Evolutionary conservation across 306 rosid genomes (phyloP), one percentile per base, ranked within the genome.

Genomic region (Hylodesmum podocarpum): DNA sequence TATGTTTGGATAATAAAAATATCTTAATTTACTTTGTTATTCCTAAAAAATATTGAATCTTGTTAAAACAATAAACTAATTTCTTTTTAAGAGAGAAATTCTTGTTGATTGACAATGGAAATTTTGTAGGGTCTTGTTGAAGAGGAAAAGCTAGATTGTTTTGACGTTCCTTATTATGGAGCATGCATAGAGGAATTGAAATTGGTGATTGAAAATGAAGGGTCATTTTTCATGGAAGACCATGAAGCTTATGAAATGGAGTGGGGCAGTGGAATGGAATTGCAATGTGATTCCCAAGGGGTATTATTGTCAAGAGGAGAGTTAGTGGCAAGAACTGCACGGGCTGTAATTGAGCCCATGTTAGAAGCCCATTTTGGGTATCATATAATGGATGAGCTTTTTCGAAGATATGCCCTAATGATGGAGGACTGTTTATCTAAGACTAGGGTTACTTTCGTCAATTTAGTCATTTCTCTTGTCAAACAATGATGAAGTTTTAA

Each of bases 291-390:
- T 41, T n/a, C 76, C 16, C 18, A 3, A 0, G n/a, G 18, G 1
- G 24, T 1, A 11, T 8, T 8, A 1, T 18, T 49, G 13, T 28
- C 81, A 13, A 41, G 75, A n/a, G 85, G 82, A 9, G 76, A 82
- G 36, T 1, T 49, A 1, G 78, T 77, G 15, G 70, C 85, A 2
- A 82, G 63, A 29, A 72, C 76, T 36, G 3, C 87, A 18, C 82
- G 97, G 70, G 98, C 96, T 0, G 98, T 86, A 62, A 85, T 86
- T 14, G 98, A 91, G 82, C 76, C 98, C 0, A 86, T 90, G 93
- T 10, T 94, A 13, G 91, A 82, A 51, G 53, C 81, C 5, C 96
- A 94, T 21, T 90, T 91, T 25, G 97, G 93, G 0, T 47, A 61
- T 13, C 71, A 81, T 3, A 73, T 85, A 5, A 83, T 91, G 79